Evolutionary conservation across 495 filamentous ascomycete genomes (phyloP).

Genomic region (Chaetomidium leptoderma): DNA sequence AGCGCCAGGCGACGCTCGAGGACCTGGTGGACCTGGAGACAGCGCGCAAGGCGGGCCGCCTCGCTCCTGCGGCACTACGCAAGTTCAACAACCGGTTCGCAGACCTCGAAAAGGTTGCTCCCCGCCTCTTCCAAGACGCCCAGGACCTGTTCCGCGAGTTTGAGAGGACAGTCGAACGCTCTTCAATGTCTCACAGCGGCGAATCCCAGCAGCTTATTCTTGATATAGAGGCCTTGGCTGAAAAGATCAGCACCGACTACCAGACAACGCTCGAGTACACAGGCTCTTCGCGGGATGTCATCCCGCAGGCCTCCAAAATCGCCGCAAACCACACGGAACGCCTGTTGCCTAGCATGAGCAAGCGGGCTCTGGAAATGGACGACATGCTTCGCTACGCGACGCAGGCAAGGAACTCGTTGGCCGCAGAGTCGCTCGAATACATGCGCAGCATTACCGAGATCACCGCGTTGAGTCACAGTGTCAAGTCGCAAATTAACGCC

Average conservation of each 20-base stretch:
- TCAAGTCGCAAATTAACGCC: conserved; percentile 63
- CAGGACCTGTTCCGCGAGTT: conserved; percentile 48
- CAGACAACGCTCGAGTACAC: conserved; percentile 69
- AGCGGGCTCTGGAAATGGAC: conserved; percentile 70
- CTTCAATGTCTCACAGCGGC: conserved; percentile 35
- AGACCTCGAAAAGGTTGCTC: conserved; percentile 46
- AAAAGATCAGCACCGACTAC: conserved; percentile 82
- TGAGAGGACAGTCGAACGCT: conserved; percentile 46
- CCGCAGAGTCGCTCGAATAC: conserved; percentile 57
- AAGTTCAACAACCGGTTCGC: conserved; percentile 44
- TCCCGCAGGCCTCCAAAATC: conserved; percentile 77
- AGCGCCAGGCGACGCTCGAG: conserved; percentile 54
- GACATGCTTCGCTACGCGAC: conserved; percentile 63
- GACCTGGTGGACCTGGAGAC: conserved; percentile 67
- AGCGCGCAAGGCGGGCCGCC: conserved; percentile 58
- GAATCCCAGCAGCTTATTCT: conserved; percentile 58
- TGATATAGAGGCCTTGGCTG: conserved; percentile 79
- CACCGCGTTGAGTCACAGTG: conserved; percentile 64
- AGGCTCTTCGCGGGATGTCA: conserved; percentile 64
- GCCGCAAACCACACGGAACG: conserved; percentile 82
- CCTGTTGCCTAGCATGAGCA: conserved; percentile 73
- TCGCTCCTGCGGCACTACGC: conserved; percentile 42
- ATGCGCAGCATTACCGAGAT: conserved; percentile 78
- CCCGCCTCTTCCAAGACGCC: conserved; percentile 41
- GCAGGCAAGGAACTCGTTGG: conserved; percentile 54